Conservation (phyloP, 768 basidiomycete species). For the Daedaleopsis nitida region DNA sequence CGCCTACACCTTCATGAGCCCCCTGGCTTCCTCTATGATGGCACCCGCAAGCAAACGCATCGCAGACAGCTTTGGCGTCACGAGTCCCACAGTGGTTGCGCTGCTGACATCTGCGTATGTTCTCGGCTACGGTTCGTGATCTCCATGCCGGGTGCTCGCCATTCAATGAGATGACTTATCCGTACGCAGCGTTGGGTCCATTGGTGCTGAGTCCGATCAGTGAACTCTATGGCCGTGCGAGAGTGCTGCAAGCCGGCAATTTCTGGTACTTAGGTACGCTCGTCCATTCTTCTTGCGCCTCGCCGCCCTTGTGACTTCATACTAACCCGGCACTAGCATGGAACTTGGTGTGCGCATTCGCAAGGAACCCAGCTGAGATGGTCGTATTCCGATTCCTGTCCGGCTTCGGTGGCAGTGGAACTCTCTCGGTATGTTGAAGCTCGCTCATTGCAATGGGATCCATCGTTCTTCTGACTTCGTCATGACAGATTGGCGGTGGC, state of each 20-base stretch:
- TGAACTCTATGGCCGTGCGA: slow-evolving; percentile 70
- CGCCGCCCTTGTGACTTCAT: no score
- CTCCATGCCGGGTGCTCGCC: no score
- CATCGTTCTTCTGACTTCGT: neutral
- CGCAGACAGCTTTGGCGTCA: slow-evolving; percentile 54
- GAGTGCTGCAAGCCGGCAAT: slow-evolving; percentile 63
- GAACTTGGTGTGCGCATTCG: slow-evolving; percentile 63
- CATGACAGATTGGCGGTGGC: slow-evolving; percentile 53
- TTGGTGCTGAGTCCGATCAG: slow-evolving; percentile 61
- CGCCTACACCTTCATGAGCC: slow-evolving; percentile 26
- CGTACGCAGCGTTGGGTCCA: slow-evolving; percentile 47
- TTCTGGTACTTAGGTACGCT: slow-evolving; percentile 62
- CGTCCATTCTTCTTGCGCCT: neutral
- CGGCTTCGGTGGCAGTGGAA: slow-evolving; percentile 74
- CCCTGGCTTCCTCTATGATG: slow-evolving; percentile 73
- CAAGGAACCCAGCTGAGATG: slow-evolving; percentile 54
- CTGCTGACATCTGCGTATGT: slow-evolving; percentile 62
- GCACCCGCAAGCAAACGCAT: slow-evolving; percentile 61
- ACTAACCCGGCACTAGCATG: slow-evolving; percentile 39
- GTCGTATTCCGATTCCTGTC: slow-evolving; percentile 72
- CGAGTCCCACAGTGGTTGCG: slow-evolving; percentile 47
- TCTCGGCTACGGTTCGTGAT: slow-evolving; percentile 55
- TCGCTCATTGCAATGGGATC: no score
- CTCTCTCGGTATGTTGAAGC: slow-evolving; percentile 43
- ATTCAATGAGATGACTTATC: no score